Evolutionary conservation across 1,284 basidiomycete species (phyloP).

Genomic region (Pholiota adiposa): DNA sequence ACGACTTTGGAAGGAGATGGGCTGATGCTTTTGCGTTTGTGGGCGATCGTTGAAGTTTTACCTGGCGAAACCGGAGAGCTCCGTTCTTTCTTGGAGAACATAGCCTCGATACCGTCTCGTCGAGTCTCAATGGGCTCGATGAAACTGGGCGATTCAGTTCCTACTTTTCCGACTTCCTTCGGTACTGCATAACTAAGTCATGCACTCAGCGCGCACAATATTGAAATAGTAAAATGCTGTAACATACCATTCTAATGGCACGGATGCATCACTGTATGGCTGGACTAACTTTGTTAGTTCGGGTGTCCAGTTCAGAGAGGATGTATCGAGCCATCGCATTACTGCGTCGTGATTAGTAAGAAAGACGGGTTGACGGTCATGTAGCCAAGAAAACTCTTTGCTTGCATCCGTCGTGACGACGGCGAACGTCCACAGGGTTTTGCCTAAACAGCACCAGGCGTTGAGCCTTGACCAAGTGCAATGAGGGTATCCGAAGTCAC

Average conservation of each 20-base stretch:
- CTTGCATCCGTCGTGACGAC: conserved; percentile 86
- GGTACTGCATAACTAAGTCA: conserved; percentile 81
- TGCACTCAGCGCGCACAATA: neutral
- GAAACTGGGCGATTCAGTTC: conserved; percentile 81
- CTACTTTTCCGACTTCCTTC: conserved; percentile 90
- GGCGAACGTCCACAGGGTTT: conserved; percentile 82
- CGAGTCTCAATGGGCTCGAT: conserved; percentile 80
- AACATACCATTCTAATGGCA: conserved; percentile 72
- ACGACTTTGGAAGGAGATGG: neutral
- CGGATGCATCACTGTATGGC: conserved; percentile 59
- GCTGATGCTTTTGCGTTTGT: neutral
- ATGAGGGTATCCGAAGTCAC: conserved; percentile 35
- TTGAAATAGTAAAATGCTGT: neutral
- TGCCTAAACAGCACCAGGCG: conserved; percentile 20
- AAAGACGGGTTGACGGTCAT: conserved; percentile 93
- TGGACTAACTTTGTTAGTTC: conserved; percentile 67
- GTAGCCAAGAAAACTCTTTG: conserved; percentile 76
- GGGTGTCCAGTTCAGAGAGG: conserved; percentile 62
- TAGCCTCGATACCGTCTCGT: conserved; percentile 88
- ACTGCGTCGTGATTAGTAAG: conserved; percentile 68
- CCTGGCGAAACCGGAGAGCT: neutral
- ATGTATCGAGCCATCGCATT: conserved; percentile 80
- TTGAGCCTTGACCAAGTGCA: neutral
- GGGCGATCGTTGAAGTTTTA: neutral
- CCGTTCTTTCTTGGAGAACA: conserved; percentile 73